Evolutionary conservation across 2,329 filamentous ascomycete species (phyloP).

Genomic region (Aspergillus alliaceus): DNA sequence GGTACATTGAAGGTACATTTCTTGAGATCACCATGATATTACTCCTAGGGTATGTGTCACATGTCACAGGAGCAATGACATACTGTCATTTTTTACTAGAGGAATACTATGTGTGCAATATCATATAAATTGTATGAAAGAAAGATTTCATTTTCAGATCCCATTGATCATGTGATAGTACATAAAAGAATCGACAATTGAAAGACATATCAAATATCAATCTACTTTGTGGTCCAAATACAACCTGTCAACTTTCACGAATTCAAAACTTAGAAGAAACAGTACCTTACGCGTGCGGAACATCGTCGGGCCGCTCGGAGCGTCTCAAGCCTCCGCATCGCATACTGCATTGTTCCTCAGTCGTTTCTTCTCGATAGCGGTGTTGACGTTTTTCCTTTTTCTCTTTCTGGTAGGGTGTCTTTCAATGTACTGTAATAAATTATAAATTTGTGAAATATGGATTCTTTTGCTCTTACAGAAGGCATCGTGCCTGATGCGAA

Average conservation of each 20-base stretch:
- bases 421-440: slow-evolving; percentile 5
- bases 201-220: no score
- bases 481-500: slow-evolving; percentile 34
- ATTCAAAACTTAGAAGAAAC: not conserved
- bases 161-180: no score
- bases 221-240: no score
- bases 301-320: slow-evolving; percentile 32
- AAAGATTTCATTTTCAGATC: no score
- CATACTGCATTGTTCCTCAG: slow-evolving; percentile 9
- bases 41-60: no score
- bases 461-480: slow-evolving; percentile 45
- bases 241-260: not conserved
- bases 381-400: slow-evolving; percentile 15
- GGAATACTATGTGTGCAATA: no score
- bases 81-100: no score
- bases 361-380: not conserved
- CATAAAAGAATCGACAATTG: no score
- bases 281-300: slow-evolving; percentile 27
- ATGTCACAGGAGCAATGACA: no score
- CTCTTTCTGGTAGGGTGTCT: slow-evolving; percentile 24
- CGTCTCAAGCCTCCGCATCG: slow-evolving; percentile 30
- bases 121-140: no score
- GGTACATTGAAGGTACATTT: no score
- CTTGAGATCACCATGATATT: no score
- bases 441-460: slow-evolving; percentile 33